Base-by-base conservation (phyloP, 192 early-diverging fungal species). In the Coemansia erecta region DNA sequence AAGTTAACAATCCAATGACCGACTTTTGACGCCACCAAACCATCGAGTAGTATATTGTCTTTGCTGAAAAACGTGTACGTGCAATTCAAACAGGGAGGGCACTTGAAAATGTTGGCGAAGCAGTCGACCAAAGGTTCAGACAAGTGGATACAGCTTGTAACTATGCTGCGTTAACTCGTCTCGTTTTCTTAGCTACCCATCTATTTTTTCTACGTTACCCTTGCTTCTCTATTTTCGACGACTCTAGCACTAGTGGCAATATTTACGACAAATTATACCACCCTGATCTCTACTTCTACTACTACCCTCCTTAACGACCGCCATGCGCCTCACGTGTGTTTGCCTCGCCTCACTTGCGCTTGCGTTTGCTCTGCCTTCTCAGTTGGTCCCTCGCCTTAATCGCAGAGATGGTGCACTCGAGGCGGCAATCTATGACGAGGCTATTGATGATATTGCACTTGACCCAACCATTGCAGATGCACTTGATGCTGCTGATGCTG, bases 271-370 rank as follows among this genome's bases (percentile, higher is more conserved):
- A 5, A 2, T 31, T 7, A 31, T 31, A n/a, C n/a, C 7, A 31
- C 2, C 28, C 28, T 31, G 28, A 31, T 5, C 28, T 31, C 7
- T 31, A 50, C 22, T 28, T 24, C n/a, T n/a, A n/a, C 23, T 6
- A 50, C 48, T 18, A 50, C 48, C 12, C 5, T 50, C 12, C 9
- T 7, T 21, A 15, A 37, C 52, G 15, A 44, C 42, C 4, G 17
- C 11, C 39, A 75, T 75, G 73, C 66, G 66, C 39, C 9, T 66
- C 40, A 33, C 61, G n/a, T 57, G 66, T 50, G 63, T 75, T 18
- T 65, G 59, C n/a, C 40, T 58, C 22, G 65, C 59, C 1, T 58
- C 63, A 21, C 55, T 75, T 42, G 55, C 59, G 28, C 48, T 75
- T 13, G 40, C 63, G 11, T 50, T 14, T 24, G 73, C 73, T 10